Evolutionary conservation across 1,284 basidiomycete genomes (phyloP).

Genomic region (Ganoderma lucidum): DNA sequence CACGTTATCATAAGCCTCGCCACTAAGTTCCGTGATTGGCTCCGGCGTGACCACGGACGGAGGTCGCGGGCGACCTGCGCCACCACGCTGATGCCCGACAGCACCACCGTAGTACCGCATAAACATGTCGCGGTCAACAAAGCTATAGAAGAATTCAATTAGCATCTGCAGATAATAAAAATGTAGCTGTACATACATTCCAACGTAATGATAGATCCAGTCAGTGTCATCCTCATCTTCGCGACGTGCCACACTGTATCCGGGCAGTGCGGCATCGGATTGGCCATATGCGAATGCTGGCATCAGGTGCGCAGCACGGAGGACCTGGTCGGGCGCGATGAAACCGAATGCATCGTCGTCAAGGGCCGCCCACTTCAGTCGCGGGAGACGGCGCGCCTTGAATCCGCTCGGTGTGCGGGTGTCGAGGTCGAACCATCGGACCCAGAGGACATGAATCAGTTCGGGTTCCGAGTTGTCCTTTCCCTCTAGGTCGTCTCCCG

Average conservation of each 20-base stretch:
- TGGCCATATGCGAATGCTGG: slow-evolving; percentile 10
- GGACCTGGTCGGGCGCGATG: slow-evolving; percentile 14
- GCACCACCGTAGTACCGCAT: slow-evolving; percentile 18
- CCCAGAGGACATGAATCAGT: background rate
- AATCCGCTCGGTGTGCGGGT: background rate
- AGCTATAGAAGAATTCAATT: background rate
- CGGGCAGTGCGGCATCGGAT: slow-evolving; percentile 6
- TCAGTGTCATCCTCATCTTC: background rate
- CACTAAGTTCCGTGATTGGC: background rate
- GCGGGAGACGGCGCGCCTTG: slow-evolving; percentile 1
- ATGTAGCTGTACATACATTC: background rate
- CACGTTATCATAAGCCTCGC: background rate
- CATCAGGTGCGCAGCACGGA: slow-evolving; percentile 14
- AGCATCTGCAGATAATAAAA: no score
- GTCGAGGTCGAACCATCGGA: slow-evolving; percentile 34
- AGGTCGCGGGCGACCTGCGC: background rate
- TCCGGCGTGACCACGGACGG: background rate
- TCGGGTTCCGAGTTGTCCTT: background rate
- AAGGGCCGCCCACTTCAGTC: background rate
- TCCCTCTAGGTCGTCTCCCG: background rate
- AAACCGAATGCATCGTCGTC: slow-evolving; percentile 14
- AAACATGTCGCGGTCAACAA: slow-evolving; percentile 16
- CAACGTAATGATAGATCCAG: slow-evolving; percentile 11
- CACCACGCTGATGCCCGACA: slow-evolving; percentile 5
- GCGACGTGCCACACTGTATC: slow-evolving; percentile 5